A percentile compares a stretch with the other conserved stretches of the same genome.
phyloP scores from a whole-genome alignment of 2,329 filamentous ascomycete genomes.

The Talaromyces sp. region DNA sequence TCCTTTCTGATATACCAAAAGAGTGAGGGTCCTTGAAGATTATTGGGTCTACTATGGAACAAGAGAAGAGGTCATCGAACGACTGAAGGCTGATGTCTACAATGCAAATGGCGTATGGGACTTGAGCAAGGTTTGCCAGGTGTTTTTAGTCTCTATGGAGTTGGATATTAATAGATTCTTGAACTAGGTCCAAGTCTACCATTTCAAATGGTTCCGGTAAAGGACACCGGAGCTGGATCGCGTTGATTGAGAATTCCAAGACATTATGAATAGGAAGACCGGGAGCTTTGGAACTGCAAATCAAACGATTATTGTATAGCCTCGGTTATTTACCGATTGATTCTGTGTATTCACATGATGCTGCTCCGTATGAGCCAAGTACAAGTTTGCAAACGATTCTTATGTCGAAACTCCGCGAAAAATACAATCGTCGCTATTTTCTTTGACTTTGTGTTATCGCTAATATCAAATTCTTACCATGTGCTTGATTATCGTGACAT shows the following conservation, averaged over 20 bases:
- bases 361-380: background rate
- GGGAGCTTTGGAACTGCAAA: background rate
- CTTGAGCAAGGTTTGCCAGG: background rate
- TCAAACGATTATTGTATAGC: background rate
- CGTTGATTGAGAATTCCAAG: background rate
- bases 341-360: background rate
- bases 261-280: background rate
- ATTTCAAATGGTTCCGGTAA: background rate
- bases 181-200: background rate
- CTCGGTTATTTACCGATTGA: background rate
- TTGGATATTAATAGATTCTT: background rate
- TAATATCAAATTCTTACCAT: background rate
- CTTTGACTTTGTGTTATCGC: background rate
- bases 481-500: background rate
- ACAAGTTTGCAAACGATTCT: background rate
- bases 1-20: background rate
- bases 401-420: background rate
- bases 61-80: background rate
- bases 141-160: background rate
- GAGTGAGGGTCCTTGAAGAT: background rate
- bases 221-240: background rate
- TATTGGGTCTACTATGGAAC: background rate
- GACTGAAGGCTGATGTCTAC: background rate
- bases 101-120: conserved; percentile 1
- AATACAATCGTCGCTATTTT: background rate